phyloP scores from a whole-genome alignment of 1,284 basidiomycete species.

The Rhodotorula sp. region DNA sequence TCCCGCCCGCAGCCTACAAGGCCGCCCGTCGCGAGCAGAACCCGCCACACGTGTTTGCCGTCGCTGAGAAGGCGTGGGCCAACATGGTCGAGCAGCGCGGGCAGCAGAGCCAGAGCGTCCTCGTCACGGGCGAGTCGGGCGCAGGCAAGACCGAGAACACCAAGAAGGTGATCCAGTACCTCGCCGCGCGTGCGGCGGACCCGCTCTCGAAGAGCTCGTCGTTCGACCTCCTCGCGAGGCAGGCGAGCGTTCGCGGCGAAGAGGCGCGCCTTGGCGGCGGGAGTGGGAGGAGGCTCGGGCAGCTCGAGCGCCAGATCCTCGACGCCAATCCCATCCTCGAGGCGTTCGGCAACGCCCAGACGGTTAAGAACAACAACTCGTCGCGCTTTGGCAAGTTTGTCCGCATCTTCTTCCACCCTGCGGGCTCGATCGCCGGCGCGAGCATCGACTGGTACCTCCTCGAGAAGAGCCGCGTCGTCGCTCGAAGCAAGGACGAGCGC shows the following conservation, averaged over 20 bases:
- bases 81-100: slow-evolving; percentile 95
- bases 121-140: slow-evolving; percentile 99
- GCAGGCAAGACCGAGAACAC: slow-evolving; percentile 99
- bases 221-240: slow-evolving; percentile 57
- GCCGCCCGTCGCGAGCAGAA: slow-evolving; percentile 90
- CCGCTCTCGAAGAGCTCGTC: slow-evolving; percentile 60
- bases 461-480: slow-evolving; percentile 94
- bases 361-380: slow-evolving; percentile 97
- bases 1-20: slow-evolving; percentile 79
- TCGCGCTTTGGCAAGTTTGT: slow-evolving; percentile 99
- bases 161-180: slow-evolving; percentile 99
- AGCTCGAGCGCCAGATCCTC: slow-evolving; percentile 93
- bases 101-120: slow-evolving; percentile 87
- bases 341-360: slow-evolving; percentile 98
- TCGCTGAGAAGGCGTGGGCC: slow-evolving; percentile 96
- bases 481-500: slow-evolving; percentile 83
- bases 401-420: slow-evolving; percentile 88
- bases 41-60: slow-evolving; percentile 94
- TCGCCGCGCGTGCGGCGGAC: slow-evolving; percentile 93
- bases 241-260: slow-evolving; percentile 17
- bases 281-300: slow-evolving; percentile 60
- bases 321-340: slow-evolving; percentile 98
- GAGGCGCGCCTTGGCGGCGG: background rate
- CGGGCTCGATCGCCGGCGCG: slow-evolving; percentile 94
- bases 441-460: slow-evolving; percentile 99